A percentile compares a stretch with the other conserved stretches of the same genome.
Evolutionary conservation across 176 grass and related monocot genomes (phyloP).

Genomic region (Saccharum officinarum): DNA sequence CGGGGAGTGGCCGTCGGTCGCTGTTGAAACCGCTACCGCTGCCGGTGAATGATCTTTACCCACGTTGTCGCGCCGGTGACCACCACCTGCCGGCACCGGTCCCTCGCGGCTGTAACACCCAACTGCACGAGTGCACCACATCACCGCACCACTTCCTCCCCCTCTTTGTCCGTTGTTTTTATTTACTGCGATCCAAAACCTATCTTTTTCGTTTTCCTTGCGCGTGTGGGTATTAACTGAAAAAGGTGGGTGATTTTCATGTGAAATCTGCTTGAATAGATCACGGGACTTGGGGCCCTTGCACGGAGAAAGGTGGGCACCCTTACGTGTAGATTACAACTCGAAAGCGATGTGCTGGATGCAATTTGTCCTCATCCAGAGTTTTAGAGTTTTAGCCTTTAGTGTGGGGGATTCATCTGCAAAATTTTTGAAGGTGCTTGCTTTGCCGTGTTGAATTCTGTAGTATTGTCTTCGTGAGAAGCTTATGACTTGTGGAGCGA

Average conservation of each 20-base stretch:
- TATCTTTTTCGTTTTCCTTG: not conserved
- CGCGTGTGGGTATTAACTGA: not conserved
- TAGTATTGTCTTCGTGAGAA: not conserved
- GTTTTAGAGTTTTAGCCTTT: constrained; percentile 23
- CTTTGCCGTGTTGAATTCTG: constrained; percentile 29
- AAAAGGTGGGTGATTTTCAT: constrained; percentile 15
- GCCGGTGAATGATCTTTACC: not conserved
- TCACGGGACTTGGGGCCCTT: not conserved
- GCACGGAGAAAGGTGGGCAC: not conserved
- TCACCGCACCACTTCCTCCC: not conserved
- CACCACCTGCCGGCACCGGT: not conserved
- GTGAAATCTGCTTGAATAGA: constrained; percentile 12
- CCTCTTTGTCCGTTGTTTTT: not conserved
- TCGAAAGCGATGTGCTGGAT: constrained; percentile 40
- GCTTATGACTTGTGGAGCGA: not conserved
- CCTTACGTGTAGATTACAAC: constrained; percentile 31
- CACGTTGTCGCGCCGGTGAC: not conserved
- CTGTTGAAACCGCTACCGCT: not conserved
- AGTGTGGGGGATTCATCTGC: not conserved
- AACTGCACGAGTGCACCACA: not conserved
- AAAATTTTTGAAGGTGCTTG: not conserved
- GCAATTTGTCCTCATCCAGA: constrained; percentile 32
- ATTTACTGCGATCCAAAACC: not conserved
- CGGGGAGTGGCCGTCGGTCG: not conserved
- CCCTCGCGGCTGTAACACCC: not conserved